phyloP scores from a whole-genome alignment of 2,329 filamentous ascomycete genomes.

The Ilyonectria robusta region DNA sequence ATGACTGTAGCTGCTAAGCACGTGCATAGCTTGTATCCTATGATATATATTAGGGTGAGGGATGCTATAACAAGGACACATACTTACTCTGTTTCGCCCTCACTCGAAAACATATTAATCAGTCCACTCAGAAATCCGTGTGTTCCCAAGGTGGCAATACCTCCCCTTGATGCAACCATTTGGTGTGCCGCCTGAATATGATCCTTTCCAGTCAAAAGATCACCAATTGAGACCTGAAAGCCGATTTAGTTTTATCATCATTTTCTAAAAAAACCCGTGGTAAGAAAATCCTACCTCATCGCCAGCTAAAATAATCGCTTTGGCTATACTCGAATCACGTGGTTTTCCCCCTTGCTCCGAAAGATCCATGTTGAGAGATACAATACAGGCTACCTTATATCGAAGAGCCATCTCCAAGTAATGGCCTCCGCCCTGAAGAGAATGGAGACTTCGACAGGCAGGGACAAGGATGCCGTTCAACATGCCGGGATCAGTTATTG shows the following conservation, averaged over 20 bases:
- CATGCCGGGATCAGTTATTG: slow-evolving; percentile 9
- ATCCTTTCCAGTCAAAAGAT: neutral
- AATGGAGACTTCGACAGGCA: slow-evolving; percentile 7
- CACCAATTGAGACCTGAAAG: neutral
- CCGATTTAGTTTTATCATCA: neutral
- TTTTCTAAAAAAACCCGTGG: neutral
- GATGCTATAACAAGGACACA: neutral
- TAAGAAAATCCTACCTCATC: slow-evolving; percentile 1
- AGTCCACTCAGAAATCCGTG: slow-evolving; percentile 10
- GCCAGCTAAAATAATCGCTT: slow-evolving; percentile 10
- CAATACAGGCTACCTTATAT: slow-evolving; percentile 16
- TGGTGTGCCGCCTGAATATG: slow-evolving; percentile 3
- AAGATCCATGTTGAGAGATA: slow-evolving; percentile 8
- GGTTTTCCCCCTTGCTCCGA: neutral
- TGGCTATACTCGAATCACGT: slow-evolving; percentile 4
- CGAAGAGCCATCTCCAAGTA: slow-evolving; percentile 8
- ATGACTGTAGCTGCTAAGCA: slow-evolving; percentile 1
- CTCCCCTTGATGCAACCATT: slow-evolving; percentile 8
- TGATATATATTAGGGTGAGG: neutral
- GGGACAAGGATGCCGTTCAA: slow-evolving; percentile 8
- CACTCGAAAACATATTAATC: neutral
- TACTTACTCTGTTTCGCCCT: slow-evolving; percentile 6
- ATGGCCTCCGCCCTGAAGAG: neutral
- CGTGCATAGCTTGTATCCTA: neutral
- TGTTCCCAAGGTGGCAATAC: neutral